Conservation (phyloP, 1,284 basidiomycete species). For the Pterulicium gracile region DNA sequence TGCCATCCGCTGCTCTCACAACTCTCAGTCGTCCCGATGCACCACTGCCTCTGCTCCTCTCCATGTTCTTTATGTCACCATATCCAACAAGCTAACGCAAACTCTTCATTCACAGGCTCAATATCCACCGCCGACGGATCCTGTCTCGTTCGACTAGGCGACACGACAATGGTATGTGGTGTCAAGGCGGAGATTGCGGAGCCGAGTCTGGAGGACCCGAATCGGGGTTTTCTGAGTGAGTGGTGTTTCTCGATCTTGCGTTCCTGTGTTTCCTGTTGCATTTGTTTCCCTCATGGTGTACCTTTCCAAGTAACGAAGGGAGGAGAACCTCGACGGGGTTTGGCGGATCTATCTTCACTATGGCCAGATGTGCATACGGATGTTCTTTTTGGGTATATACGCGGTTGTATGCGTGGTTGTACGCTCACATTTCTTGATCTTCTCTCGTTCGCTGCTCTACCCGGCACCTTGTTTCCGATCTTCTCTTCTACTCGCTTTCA, state of each 20-base stretch:
- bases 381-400: too few relatives aligned
- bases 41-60: too few relatives aligned
- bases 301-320: background rate
- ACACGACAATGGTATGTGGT: conserved; percentile 87
- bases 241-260: conserved; percentile 8
- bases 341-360: too few relatives aligned
- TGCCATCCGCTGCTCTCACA: too few relatives aligned
- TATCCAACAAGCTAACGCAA: too few relatives aligned
- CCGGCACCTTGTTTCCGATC: background rate
- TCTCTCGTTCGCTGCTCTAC: background rate
- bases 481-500: too few relatives aligned
- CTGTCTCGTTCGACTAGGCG: conserved; percentile 79
- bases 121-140: conserved; percentile 89
- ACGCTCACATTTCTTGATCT: background rate
- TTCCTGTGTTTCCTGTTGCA: background rate
- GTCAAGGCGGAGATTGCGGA: conserved; percentile 92
- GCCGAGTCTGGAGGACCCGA: conserved; percentile 67
- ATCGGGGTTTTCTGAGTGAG: conserved; percentile 76
- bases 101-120: conserved; percentile 45
- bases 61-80: too few relatives aligned
- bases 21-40: too few relatives aligned
- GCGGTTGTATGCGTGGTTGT: background rate
- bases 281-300: too few relatives aligned
- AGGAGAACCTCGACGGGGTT: too few relatives aligned
- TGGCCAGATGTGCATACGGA: too few relatives aligned